Evolutionary conservation across 2,329 filamentous ascomycete species (phyloP), one percentile per base, ranked within the genome.

Genomic region (Ceratocystis papillata): DNA sequence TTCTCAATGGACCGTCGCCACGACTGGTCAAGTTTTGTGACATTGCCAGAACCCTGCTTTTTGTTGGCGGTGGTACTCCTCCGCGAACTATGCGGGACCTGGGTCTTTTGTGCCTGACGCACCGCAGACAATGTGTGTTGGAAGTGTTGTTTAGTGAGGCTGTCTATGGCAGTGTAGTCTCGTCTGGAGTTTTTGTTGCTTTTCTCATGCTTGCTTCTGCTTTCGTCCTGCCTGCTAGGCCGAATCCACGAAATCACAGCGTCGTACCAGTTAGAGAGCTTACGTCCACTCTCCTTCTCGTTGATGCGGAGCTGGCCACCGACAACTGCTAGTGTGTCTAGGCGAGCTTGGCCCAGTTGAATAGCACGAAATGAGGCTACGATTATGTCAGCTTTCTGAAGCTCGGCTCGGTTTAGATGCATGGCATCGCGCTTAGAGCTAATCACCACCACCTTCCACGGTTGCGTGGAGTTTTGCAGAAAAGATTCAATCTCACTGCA

Each of bases 361-460:
- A 69, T 48, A 22, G 66, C 67, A 68, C 72, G 74, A 61, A 76
- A 65, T 30, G 63, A 65, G 15, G 61, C 71, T 33, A 79, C 74
- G 44, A 79, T 73, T n/a, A 79, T 71, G 64, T 74, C 74, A 1
- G 76, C 76, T 0, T 57, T 17, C 22, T 69, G 59, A n/a, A 78
- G 66, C 1, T 65, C 55, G 0, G 65, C 30, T 1, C 70, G 62
- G 2, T 66, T 2, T 3, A 65, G 61, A 1, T 63, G 30, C n/a
- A 60, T 10, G 12, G 57, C 45, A 17, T 70, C 67, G 0, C 33
- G 6, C 7, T 68, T 53, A 0, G 46, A 69, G 1, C 69, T 69
- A 25, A 77, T 72, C 1, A 71, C 63, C 12, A 75, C 25, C 3
- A 77, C 60, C 3, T 70, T 65, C 28, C 45, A 67, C 6, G 64